Base-by-base conservation (phyloP, 139 green algal genomes). In the Pycnococcus provasolii region DNA sequence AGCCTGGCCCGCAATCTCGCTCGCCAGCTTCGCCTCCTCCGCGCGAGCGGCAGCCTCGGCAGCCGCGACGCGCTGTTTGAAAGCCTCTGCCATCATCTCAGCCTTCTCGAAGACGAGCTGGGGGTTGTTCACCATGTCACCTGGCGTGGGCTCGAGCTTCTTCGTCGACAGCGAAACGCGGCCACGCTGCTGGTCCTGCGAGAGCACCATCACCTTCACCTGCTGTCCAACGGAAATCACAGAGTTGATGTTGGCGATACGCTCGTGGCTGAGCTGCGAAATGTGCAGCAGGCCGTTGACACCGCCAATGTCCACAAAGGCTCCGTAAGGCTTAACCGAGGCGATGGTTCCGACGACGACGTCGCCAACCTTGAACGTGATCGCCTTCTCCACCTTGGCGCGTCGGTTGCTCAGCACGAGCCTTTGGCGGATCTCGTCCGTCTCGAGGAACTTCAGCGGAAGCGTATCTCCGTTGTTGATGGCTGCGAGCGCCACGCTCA, bases 191-290 rank as follows among this genome's bases (percentile, higher is more conserved):
- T 71, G 73, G 77, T 99, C 94, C 60, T 92, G 80, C 73, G 72
- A 89, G 71, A 99, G 79, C 51, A 97, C 84, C 88, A 98, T 94
- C 58, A 95, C 92, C 90, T 98, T 99, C 66, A 99, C 77, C 73
- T 87, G 80, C 79, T 99, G 90, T 39, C 91, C 91, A 58, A 86
- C 79, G 13, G 46, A 70, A 41, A 95, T 70, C 42, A 96, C 86
- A 42, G 92, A 90, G 48, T 95, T 88, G 62, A 99, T 84, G 66
- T 85, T 86, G 13, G 82, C 80, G 66, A 99, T 83, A 62, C 87
- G 84, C 62, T 96, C 90, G 68, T 95, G 82, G 26, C 78, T 90
- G 80, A 99, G 95, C 80, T 99, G 91, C 70, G 79, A 92, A 70
- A 97, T 92, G 77, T 99, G 94, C 74, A 99, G 82, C 77, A 99